phyloP scores from a whole-genome alignment of 192 early-diverging fungal genomes.

The Geranomyces michiganensis region DNA sequence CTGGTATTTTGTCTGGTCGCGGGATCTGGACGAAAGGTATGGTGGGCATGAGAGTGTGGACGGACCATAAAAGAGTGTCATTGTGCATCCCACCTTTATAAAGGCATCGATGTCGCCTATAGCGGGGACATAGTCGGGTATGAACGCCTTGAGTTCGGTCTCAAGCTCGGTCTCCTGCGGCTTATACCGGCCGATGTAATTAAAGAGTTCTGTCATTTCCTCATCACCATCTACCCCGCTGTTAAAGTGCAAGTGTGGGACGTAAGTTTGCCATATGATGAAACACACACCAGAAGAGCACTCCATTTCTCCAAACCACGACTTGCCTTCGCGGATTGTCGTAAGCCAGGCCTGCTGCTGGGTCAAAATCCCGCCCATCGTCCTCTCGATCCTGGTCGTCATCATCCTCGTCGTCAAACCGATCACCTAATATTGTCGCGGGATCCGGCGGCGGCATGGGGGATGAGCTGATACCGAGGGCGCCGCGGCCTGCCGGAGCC shows the following conservation, averaged over 20 bases:
- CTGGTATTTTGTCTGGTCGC: constrained; percentile 48
- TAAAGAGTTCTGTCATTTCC: constrained; percentile 57
- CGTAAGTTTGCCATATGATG: too few relatives aligned
- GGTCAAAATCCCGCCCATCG: not conserved
- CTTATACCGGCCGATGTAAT: constrained; percentile 53
- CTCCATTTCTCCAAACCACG: too few relatives aligned
- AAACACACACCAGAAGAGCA: too few relatives aligned
- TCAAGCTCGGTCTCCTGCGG: constrained; percentile 61
- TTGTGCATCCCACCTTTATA: constrained; percentile 53
- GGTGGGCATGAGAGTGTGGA: not conserved
- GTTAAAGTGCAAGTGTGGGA: not conserved
- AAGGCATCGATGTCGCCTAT: constrained; percentile 71
- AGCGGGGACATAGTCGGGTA: constrained; percentile 64
- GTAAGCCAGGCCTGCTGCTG: too few relatives aligned
- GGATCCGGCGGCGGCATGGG: not conserved
- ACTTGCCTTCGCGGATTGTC: too few relatives aligned
- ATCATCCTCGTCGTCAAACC: constrained; percentile 5
- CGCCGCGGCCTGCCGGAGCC: constrained; percentile 19
- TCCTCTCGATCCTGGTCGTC: constrained; percentile 12
- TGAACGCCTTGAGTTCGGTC: constrained; percentile 54
- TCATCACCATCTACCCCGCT: constrained; percentile 21
- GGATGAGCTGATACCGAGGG: not conserved
- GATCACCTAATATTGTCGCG: not conserved
- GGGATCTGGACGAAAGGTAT: constrained; percentile 46
- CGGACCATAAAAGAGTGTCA: not conserved